Base-by-base conservation (phyloP, 2,329 filamentous ascomycete genomes). In the Pezicula rhizophila region DNA sequence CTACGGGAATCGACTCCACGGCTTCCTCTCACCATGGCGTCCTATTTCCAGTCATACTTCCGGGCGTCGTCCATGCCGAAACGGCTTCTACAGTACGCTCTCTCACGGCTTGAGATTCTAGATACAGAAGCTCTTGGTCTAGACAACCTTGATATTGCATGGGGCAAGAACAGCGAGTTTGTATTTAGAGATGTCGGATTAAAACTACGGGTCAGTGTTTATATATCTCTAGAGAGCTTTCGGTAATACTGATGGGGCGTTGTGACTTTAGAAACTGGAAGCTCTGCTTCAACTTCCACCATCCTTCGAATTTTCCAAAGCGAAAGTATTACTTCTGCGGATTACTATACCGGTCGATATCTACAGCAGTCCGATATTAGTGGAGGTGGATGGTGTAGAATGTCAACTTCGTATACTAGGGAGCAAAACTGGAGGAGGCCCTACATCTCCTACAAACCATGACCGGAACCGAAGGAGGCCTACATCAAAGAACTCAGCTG, bases 341-440 rank as follows among this genome's bases (percentile, higher is more conserved):
- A 73, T 96, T 47, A 95, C 86, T 7, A 78, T 97, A 45, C 89
- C 92, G 11, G 84, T 93, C 64, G 89, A 96, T 66, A 84, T 96
- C 56, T 90, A 91, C 66, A 85, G 82, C 46, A 91, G 85, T 57
- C 84, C 89, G 25, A 95, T 97, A 63, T 74, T 79, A 26, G 80
- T 92, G 59, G 87, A 96, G 62, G 77, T 92, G 18, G 82, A 92
- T 58, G 90, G 89, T 17, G 80, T 96, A 52, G 80, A 91, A 56
- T 77, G 95, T 28, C 78, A 82, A 51, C 62, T 88, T 20, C 76
- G 75, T 57, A 72, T 89, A 31, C 57, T 57, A 17, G 41, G 50
- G 14, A 54, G 54, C 28, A 56, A 59, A 60, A 47, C 40, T 38
- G 35, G 51, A 31, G 39, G 31, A 28, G 40, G 51, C 23, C 25